Percentiles rank a stretch among this genome's conserved stretches.
Conservation (phyloP, 306 rosid genomes). For the Vicia faba region DNA sequence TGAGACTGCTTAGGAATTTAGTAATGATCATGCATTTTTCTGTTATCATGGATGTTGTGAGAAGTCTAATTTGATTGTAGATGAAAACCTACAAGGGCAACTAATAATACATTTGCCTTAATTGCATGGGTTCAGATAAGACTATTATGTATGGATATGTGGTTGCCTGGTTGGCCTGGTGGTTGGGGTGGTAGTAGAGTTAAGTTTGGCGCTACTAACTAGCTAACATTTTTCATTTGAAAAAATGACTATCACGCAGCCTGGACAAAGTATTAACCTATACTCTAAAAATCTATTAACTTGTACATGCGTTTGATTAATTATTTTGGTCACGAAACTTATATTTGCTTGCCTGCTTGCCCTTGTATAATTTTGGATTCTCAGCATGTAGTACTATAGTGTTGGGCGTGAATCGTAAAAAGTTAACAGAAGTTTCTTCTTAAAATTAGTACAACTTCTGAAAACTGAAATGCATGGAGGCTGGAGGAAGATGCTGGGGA, state of each 20-base stretch:
- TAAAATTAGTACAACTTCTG: background rate
- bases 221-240: background rate
- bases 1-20: conserved; percentile 30
- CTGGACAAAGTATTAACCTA: conserved; percentile 23
- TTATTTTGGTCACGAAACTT: conserved; percentile 22
- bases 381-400: conserved; percentile 1
- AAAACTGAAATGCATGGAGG: conserved; percentile 23
- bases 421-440: background rate
- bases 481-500: background rate
- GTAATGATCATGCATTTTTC: conserved; percentile 13
- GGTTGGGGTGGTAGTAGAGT: background rate
- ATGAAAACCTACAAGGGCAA: conserved; percentile 9
- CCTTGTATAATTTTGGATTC: conserved; percentile 8
- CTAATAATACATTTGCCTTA: conserved; percentile 7
- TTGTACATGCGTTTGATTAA: background rate
- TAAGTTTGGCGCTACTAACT: background rate
- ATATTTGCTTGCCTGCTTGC: conserved; percentile 13
- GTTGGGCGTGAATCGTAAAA: conserved; percentile 1
- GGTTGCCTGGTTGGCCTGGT: background rate
- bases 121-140: background rate
- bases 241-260: background rate
- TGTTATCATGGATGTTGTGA: conserved; percentile 1
- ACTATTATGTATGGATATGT: background rate
- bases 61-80: conserved; percentile 1
- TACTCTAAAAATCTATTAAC: background rate